A percentile compares a stretch with the other conserved stretches of the same genome.
These are phyloP conservation scores for Canna indica DNA, from an alignment of 176 grass and related monocot species.

Conservation along the genomic window DNA sequence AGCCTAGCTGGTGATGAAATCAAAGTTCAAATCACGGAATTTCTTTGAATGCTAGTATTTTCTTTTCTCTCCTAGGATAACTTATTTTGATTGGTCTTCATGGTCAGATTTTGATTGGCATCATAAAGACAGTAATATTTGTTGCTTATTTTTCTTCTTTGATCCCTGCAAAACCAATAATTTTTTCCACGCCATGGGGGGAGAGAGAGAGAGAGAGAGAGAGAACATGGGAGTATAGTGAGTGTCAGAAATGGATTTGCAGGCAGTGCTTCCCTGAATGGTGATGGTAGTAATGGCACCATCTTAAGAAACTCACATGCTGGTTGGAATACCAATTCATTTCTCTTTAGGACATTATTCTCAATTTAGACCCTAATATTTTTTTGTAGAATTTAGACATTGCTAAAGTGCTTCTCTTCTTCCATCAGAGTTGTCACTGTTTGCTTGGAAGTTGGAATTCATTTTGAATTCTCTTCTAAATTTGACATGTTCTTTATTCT, in stretches of 20 bases:
- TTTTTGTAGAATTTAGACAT: not conserved
- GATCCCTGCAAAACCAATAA: not conserved
- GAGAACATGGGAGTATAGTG: not conserved
- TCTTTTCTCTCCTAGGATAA: no score
- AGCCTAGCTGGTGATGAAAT: no score
- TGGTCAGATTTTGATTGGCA: not conserved
- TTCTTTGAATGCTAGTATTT: no score
- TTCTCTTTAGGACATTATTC: not conserved
- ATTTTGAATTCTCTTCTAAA: slow-evolving; percentile 1
- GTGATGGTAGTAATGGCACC: slow-evolving; percentile 15
- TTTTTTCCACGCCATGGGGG: not conserved
- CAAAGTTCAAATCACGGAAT: no score
- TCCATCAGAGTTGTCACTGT: not conserved
- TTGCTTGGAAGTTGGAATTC: not conserved
- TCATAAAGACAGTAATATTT: not conserved
- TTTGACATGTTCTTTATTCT: not conserved
- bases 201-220: slow-evolving; percentile 1
- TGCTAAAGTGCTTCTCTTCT: not conserved
- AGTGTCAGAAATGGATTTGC: slow-evolving; percentile 13
- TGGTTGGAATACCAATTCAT: slow-evolving; percentile 15
- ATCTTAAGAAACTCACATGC: slow-evolving; percentile 15
- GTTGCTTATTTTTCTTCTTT: not conserved
- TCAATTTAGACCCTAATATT: not conserved
- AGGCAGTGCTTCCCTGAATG: slow-evolving; percentile 11
- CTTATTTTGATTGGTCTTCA: no score